Base-by-base conservation (phyloP, 352 stramenopile genomes). In the Phytophthora citricola region DNA sequence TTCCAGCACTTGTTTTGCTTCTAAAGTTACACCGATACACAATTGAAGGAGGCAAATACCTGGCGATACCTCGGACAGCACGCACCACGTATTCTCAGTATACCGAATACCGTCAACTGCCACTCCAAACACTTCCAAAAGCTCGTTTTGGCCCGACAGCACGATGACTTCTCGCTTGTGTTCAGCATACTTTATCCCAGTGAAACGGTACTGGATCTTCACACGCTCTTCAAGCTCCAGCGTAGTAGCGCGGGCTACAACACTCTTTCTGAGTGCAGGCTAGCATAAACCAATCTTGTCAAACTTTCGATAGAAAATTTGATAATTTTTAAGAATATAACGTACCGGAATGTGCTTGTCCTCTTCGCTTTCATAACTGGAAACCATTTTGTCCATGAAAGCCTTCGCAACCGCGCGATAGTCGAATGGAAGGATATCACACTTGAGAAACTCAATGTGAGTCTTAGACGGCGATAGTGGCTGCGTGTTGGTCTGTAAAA, bases 151-250 rank as follows among this genome's bases (percentile, higher is more conserved):
- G 4, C 47, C 47, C 8, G 47, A 43, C 5, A 36, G 2, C 1
- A 57, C 49, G 11, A 57, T 57, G 10, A 57, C 47, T 31, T 55
- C 47, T 29, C 47, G 47, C 8, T 54, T 54, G 29, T 8, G 29
- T 7, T 54, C 47, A 12, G 29, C 5, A 54, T 54, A 43, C 15
- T 54, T 40, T 4, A 43, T 54, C 15, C 15, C n/a, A 17, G n/a
- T 43, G 20, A 51, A 51, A 2, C 45, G 45, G 36, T 38, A 51
- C 8, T 51, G 45, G 4, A 55, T 43, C 47, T 43, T 55, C 15
- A 17, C 20, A 9, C 14, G 29, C 7, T 55, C 29, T 44, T 41
- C 29, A 27, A 43, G 10, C 17, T 43, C 29, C 6, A 55, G 4
- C 7, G 47, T 43, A 20, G 47, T 55, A 14, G 47, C 47, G 5